Percentiles rank a stretch among this genome's conserved stretches.
Conservation (phyloP, 192 early-diverging fungal genomes). For the Gonapodya sp. region DNA sequence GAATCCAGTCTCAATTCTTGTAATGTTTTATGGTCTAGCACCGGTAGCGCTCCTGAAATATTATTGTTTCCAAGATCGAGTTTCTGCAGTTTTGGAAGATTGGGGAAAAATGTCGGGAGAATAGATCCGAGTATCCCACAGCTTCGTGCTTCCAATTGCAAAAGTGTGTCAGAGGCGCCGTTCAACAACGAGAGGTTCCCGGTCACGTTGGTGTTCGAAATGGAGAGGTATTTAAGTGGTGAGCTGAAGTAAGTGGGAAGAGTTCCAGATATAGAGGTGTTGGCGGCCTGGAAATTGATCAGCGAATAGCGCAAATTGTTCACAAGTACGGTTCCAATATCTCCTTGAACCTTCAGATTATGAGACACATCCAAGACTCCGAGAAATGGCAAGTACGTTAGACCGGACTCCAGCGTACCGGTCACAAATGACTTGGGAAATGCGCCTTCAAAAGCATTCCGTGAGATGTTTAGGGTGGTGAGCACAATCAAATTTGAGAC, state of each 20-base stretch:
- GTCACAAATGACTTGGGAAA: neutral
- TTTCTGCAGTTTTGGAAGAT: no score
- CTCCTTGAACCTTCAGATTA: neutral
- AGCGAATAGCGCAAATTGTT: neutral
- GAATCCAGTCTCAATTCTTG: no score
- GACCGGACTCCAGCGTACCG: neutral
- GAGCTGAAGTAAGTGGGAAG: neutral
- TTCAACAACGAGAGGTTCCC: no score
- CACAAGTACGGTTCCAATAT: neutral
- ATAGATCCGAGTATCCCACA: no score
- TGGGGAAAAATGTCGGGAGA: no score
- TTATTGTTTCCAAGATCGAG: no score
- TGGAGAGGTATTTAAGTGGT: neutral
- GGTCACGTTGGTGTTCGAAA: neutral
- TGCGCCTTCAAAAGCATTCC: neutral
- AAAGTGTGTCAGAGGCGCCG: no score
- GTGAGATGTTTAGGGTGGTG: neutral
- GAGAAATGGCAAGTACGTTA: neutral
- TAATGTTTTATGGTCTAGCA: no score
- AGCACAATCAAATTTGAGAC: neutral
- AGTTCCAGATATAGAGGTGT: neutral
- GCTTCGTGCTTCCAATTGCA: no score
- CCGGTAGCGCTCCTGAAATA: no score
- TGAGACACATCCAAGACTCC: neutral
- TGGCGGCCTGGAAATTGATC: neutral